Evolutionary conservation across 192 early-diverging fungal species (phyloP), one percentile per base, ranked within the genome.

Genomic region (Gamsiella multidivaricata): DNA sequence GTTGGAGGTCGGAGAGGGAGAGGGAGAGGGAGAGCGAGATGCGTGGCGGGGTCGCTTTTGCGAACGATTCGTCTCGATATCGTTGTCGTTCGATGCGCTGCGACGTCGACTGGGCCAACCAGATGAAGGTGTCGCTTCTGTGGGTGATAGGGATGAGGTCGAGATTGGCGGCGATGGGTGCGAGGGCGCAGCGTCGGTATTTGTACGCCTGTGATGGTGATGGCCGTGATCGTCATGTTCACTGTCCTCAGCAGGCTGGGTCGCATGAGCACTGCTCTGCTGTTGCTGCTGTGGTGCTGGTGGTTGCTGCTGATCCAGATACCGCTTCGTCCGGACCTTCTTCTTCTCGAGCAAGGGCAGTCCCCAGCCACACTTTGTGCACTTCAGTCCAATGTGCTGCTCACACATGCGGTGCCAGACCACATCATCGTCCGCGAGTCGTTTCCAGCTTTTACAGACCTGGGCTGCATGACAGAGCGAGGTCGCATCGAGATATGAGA

Each of bases 331-430:
- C 66, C 32, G 84, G 64, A 37, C 81, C 64, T 82, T 87, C 74
- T 87, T 89, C 45, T 81, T 87, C 56, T 93, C 88, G 28, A 96
- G 80, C 65, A 95, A 68, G n/a, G 97, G 97, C 36, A 98, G 65
- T 1, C 97, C 96, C 96, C 96, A 99, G 2, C 97, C 97, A 80
- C 97, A 99, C 61, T 92, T 97, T 68, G 85, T 86, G 70, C 97
- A 99, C 62, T 94, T 93, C 59, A 93, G 93, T 80, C 96, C 95
- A 56, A 97, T 99, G 71, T 99, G 97, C 82, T 98, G 96, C 37
- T 92, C 91, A 66, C 97, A 99, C 94, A 99, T 97, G 33, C 91
- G 83, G 70, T 97, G 93, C 97, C 97, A 99, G 17, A 99, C 85
- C 8, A 91, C 82, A 69, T 99, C 95, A 67, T 96, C 95, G 65